Conservation (phyloP, 176 grass and related monocot genomes). For the Carex scoparia region DNA sequence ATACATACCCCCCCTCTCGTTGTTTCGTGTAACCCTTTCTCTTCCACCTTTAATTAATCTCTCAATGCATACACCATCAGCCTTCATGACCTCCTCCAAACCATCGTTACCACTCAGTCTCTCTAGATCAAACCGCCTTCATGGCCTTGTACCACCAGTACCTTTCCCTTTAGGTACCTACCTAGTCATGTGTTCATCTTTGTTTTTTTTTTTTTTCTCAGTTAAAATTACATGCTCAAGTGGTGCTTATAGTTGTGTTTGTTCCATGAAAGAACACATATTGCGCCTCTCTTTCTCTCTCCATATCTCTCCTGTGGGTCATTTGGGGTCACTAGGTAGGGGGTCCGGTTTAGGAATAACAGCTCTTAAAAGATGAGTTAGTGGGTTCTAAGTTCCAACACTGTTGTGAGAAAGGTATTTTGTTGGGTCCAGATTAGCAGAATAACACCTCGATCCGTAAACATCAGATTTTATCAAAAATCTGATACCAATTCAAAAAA, state of each 20-base stretch:
- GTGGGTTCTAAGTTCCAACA: conserved; percentile 11
- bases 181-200: not conserved
- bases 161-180: conserved; percentile 13
- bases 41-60: not conserved
- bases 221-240: not conserved
- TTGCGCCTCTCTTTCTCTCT: not conserved
- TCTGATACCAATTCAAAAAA: not conserved
- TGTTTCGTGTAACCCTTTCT: not conserved
- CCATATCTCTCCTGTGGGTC: conserved; percentile 8
- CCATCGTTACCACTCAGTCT: not conserved
- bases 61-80: not conserved
- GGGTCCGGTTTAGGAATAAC: conserved; percentile 17
- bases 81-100: not conserved
- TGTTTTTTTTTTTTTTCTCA: not conserved
- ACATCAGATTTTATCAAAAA: not conserved
- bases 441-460: not conserved
- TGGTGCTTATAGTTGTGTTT: too few relatives aligned
- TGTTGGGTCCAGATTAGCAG: conserved; percentile 11
- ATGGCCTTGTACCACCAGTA: not conserved
- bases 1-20: not conserved
- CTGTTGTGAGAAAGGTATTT: not conserved
- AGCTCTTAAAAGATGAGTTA: not conserved
- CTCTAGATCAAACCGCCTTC: not conserved
- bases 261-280: not conserved
- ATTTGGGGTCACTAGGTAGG: not conserved